Evolutionary conservation across 2,329 filamentous ascomycete genomes (phyloP), one percentile per base, ranked within the genome.

Genomic region (Cryphonectria radicalis): DNA sequence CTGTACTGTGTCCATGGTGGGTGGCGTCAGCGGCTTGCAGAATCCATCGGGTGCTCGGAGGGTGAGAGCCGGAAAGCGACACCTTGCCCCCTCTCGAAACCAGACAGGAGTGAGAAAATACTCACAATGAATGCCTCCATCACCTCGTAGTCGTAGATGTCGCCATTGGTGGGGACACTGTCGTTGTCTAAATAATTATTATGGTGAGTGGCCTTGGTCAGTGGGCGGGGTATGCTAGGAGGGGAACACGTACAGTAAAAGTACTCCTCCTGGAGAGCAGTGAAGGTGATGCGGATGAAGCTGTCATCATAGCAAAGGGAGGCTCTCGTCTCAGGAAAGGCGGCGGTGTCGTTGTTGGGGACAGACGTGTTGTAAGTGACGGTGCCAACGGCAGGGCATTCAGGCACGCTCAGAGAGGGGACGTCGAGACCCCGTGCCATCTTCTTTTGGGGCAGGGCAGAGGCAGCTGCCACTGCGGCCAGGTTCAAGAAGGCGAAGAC

Each of bases 61-160:
- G 37, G 8, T 10, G 37, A 3, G 11, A 40, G 32, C 32, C 32
- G 32, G 37, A 11, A 11, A 40, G 10, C 10, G 37, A 11, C 37
- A 28, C 28, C 2, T 1, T 28, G 28, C 28, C 37, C 37, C 37
- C 10, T 13, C 37, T 40, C 37, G 3, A 11, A 13, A 40, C 3
- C 10, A 40, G 22, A 42, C 4, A 28, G n/a, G 11, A 17, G 14
- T 2, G 10, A 22, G 4, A 25, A 53, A 42, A 28, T 4, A 70
- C 71, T 62, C 59, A 73, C 71, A 13, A 87, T 81, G 74, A 87
- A 87, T 14, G 81, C 81, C 74, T 86, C 85, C 82, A 87, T 84
- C 50, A 86, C 84, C 73, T 86, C 83, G 75, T 86, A 86, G 68
- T 81, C 74, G 79, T 81, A 87, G 66, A 87, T 83, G 62, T 82